A percentile compares a stretch with the other conserved stretches of the same genome.
Evolutionary conservation across 768 basidiomycete genomes (phyloP).

Genomic region (Termitomyces sp.): DNA sequence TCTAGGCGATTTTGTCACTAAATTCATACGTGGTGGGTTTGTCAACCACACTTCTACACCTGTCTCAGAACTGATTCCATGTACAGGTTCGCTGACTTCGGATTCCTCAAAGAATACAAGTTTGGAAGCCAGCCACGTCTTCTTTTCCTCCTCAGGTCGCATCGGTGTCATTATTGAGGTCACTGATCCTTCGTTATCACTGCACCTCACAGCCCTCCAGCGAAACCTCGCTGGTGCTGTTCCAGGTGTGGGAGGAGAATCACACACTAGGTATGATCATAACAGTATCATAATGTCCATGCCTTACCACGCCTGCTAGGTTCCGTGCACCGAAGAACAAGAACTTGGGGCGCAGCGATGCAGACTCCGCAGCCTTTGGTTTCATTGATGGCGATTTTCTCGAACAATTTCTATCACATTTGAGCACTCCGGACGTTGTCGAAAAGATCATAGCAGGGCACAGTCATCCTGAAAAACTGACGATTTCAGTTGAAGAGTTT

Average conservation of each 20-base stretch:
- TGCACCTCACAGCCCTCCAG: slow-evolving; percentile 67
- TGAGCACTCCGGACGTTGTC: slow-evolving; percentile 36
- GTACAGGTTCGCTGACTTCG: slow-evolving; percentile 51
- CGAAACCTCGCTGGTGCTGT: slow-evolving; percentile 65
- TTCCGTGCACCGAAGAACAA: slow-evolving; percentile 66
- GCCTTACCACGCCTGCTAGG: slow-evolving; percentile 31
- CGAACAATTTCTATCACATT: slow-evolving; percentile 55
- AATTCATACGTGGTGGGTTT: slow-evolving; percentile 60
- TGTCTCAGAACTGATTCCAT: background rate
- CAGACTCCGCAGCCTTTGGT: slow-evolving; percentile 54
- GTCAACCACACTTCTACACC: background rate
- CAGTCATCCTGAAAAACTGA: slow-evolving; percentile 56
- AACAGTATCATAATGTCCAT: background rate
- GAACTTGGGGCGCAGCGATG: slow-evolving; percentile 55
- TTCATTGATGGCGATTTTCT: slow-evolving; percentile 90
- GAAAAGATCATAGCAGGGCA: slow-evolving; percentile 53
- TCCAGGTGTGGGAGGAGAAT: slow-evolving; percentile 48
- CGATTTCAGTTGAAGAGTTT: slow-evolving; percentile 39
- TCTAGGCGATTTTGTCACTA: slow-evolving; percentile 74
- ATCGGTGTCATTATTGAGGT: slow-evolving; percentile 73
- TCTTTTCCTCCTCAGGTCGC: slow-evolving; percentile 75
- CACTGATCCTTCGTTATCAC: slow-evolving; percentile 42
- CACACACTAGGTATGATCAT: slow-evolving; percentile 55
- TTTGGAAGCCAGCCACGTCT: slow-evolving; percentile 59
- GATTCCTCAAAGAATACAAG: slow-evolving; percentile 38